These are phyloP conservation scores for Fragaria vesca DNA, from an alignment of 306 rosid genomes.

Conservation along the genomic window DNA sequence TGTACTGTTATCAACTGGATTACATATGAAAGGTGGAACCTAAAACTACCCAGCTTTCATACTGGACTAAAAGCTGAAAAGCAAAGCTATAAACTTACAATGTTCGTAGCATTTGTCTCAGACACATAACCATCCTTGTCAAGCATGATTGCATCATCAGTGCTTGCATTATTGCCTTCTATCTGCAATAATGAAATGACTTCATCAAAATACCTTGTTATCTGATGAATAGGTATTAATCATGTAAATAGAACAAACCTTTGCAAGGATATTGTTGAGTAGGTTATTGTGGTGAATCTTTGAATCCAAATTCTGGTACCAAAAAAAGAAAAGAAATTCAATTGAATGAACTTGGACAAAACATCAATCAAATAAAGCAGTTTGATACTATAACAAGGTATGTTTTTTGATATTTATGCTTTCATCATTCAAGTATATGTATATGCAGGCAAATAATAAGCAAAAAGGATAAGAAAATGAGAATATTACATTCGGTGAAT, in stretches of 20 bases:
- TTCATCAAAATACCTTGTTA: neutral
- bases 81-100: slow-evolving; percentile 51
- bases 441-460: neutral
- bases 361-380: slow-evolving; percentile 18
- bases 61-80: slow-evolving; percentile 4
- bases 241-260: slow-evolving; percentile 44
- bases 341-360: slow-evolving; percentile 11
- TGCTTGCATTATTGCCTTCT: slow-evolving; percentile 83
- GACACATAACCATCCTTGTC: slow-evolving; percentile 85
- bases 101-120: slow-evolving; percentile 84
- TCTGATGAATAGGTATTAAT: neutral
- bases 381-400: neutral
- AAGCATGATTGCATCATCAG: slow-evolving; percentile 85
- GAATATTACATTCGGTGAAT: slow-evolving; percentile 77
- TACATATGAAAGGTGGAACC: neutral
- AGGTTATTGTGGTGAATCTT: slow-evolving; percentile 96
- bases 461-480: neutral
- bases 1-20: neutral
- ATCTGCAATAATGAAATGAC: slow-evolving; percentile 49
- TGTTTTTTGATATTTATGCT: neutral
- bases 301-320: slow-evolving; percentile 77
- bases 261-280: slow-evolving; percentile 84
- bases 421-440: neutral
- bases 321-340: slow-evolving; percentile 17
- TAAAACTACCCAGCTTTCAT: neutral